Conservation (phyloP, 129 eudicot genomes). For the Flaveria trinervia region DNA sequence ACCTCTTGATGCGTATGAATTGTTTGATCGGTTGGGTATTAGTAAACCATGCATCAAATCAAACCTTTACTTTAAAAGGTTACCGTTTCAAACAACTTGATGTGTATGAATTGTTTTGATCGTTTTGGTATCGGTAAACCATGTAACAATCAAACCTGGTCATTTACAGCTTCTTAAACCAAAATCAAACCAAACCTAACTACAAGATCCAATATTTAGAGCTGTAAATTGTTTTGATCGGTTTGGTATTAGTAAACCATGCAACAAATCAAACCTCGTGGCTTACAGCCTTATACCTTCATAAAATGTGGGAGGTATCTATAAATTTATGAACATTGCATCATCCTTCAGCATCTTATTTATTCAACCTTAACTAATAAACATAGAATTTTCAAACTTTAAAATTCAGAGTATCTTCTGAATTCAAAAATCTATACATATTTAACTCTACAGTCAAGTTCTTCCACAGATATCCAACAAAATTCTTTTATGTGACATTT, state of each 20-base stretch:
- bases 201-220: neutral
- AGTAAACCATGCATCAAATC: neutral
- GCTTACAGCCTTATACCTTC: neutral
- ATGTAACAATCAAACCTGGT: too few relatives aligned
- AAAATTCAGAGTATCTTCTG: slow-evolving; percentile 15
- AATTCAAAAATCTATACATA: slow-evolving; percentile 31
- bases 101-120: too few relatives aligned
- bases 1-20: too few relatives aligned
- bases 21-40: neutral
- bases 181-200: neutral
- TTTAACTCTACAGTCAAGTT: slow-evolving; percentile 23
- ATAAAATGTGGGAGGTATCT: neutral
- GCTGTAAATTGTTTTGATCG: too few relatives aligned
- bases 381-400: slow-evolving; percentile 7
- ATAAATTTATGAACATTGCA: neutral
- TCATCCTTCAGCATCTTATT: neutral
- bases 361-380: neutral
- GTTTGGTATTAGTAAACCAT: neutral
- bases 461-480: slow-evolving; percentile 25
- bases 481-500: slow-evolving; percentile 18
- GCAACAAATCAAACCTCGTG: neutral
- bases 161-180: neutral
- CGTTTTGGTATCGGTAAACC: too few relatives aligned
- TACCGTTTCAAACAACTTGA: too few relatives aligned
- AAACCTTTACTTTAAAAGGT: neutral